These are phyloP conservation scores for Annulohypoxylon moriforme DNA, from an alignment of 495 filamentous ascomycete species.

Conservation along the genomic window DNA sequence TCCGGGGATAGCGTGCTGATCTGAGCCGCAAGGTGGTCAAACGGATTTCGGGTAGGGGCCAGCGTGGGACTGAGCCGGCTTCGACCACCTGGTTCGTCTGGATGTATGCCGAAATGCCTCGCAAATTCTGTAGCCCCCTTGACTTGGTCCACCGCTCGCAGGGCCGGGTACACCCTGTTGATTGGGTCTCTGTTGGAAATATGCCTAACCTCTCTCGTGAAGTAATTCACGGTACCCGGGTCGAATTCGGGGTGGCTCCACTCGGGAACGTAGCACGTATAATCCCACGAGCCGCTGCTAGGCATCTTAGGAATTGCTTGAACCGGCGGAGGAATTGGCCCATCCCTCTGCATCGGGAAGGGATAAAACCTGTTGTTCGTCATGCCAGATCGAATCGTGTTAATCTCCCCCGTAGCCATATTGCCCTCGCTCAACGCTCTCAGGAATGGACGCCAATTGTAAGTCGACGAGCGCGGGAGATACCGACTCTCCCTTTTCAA, in stretches of 20 bases:
- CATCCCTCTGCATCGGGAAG: too few species aligned
- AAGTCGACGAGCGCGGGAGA: not conserved
- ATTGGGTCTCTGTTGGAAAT: constrained; percentile 32
- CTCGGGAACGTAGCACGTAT: constrained; percentile 44
- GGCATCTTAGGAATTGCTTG: constrained; percentile 14
- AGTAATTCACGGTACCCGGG: not conserved
- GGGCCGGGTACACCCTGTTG: constrained; percentile 43
- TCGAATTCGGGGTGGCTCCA: constrained; percentile 46
- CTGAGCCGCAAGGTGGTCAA: constrained; percentile 33
- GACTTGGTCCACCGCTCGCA: constrained; percentile 36
- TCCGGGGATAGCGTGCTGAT: constrained; percentile 22
- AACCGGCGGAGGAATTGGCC: not conserved
- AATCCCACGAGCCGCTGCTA: constrained; percentile 27
- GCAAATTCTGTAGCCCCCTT: constrained; percentile 50
- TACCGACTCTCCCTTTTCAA: too few species aligned
- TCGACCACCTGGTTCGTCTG: constrained; percentile 43
- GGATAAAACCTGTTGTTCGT: too few species aligned
- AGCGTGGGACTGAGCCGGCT: constrained; percentile 50
- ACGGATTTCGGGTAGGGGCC: constrained; percentile 41
- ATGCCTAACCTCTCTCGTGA: not conserved
- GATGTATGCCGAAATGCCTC: constrained; percentile 49
- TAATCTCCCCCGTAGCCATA: not conserved
- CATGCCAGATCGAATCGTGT: not conserved
- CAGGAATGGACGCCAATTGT: constrained; percentile 31
- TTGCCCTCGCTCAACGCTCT: constrained; percentile 30